These are phyloP conservation scores for Mycena alexandri DNA, from an alignment of 768 basidiomycete species.

Conservation along the genomic window DNA sequence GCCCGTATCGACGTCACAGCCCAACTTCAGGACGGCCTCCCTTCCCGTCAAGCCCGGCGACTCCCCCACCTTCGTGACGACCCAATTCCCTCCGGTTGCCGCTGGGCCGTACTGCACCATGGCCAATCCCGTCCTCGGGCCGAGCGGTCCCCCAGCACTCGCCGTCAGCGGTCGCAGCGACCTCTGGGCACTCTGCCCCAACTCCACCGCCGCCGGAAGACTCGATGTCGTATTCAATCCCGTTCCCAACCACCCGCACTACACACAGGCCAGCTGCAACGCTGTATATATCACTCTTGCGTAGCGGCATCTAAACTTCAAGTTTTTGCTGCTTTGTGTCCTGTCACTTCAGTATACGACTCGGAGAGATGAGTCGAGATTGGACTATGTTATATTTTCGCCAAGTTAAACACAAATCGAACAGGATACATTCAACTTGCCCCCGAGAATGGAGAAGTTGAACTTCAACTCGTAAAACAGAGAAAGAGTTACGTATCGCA, in stretches of 20 bases:
- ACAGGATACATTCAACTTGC: background rate
- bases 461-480: too few species aligned
- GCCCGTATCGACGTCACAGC: slow-evolving; percentile 22
- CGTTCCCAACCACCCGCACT: slow-evolving; percentile 36
- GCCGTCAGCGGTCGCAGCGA: slow-evolving; percentile 32
- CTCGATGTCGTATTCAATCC: slow-evolving; percentile 40
- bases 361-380: too few species aligned
- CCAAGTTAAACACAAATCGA: too few species aligned
- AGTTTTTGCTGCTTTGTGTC: too few species aligned
- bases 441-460: too few species aligned
- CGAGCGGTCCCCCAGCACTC: slow-evolving; percentile 31
- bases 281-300: slow-evolving; percentile 32
- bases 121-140: slow-evolving; percentile 26
- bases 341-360: too few species aligned
- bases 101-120: slow-evolving; percentile 27
- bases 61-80: slow-evolving; percentile 35
- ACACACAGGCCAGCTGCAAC: slow-evolving; percentile 26
- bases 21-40: slow-evolving; percentile 32
- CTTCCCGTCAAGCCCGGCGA: slow-evolving; percentile 30
- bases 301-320: slow-evolving; percentile 13
- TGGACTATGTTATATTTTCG: too few species aligned
- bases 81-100: slow-evolving; percentile 33
- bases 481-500: too few species aligned
- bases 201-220: slow-evolving; percentile 37
- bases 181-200: slow-evolving; percentile 39